Evolutionary conservation across 2,329 filamentous ascomycete species (phyloP), one percentile per base, ranked within the genome.

Genomic region (Domatiomyces catenatus): DNA sequence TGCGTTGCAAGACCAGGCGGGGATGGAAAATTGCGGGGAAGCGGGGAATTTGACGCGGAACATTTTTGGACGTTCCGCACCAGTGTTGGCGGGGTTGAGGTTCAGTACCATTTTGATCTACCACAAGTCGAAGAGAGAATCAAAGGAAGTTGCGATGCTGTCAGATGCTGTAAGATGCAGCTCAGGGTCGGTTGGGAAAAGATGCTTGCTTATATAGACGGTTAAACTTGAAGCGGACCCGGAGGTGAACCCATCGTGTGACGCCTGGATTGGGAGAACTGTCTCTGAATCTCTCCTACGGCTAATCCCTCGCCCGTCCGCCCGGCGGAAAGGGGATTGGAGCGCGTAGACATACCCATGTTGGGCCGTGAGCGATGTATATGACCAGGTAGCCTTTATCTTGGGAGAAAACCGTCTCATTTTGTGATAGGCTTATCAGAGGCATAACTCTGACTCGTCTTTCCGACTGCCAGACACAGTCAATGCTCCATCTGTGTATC

Each of bases 31-130:
- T 60, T 69, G 58, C 56, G 71, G 68, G 55, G 63, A 60, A 55
- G 61, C 60, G 44, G 45, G 26, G 62, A 63, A 55, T 61, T 22
- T 60, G 48, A 50, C 62, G 61, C 49, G 59, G 60, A 55, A 69
- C 66, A 59, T 68, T 63, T 63, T 75, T 75, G 57, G 75, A 75
- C 60, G 71, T 45, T 71, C 55, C 79, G 60, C 52, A 24, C 22
- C 22, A 6, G 64, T 70, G 66, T 77, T 74, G 53, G 76, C 70
- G 63, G 76, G 69, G 63, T 76, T 77, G 66, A 77, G 75, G 65
- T 76, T 65, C 75, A 83, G 79, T 83, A 76, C 73, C 73, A 76
- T 76, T 68, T 60, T 75, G 70, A 69, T 65, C 26, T 47, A 51
- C 48, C 47, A 48, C 52, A 17, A 26, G 24, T 24, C 45, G 42